phyloP scores from a whole-genome alignment of 257 asterid species.

The Oldenlandia corymbosa region DNA sequence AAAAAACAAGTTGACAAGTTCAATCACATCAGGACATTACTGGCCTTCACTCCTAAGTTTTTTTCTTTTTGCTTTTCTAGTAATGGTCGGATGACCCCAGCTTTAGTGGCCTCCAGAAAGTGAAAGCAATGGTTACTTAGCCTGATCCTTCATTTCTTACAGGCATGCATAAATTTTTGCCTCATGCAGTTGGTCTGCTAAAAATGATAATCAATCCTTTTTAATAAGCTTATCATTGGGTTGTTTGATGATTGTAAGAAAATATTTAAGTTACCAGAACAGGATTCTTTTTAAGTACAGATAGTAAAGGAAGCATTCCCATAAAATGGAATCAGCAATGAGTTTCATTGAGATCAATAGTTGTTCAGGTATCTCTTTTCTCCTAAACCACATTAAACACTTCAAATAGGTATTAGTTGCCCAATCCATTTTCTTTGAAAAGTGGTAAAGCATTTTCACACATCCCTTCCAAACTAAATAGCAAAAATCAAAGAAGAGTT shows the following conservation, averaged over 20 bases:
- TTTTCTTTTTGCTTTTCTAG: background rate
- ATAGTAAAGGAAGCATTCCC: background rate
- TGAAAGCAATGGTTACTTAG: too few relatives aligned
- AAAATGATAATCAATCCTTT: background rate
- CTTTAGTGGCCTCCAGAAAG: background rate
- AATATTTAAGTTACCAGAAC: background rate
- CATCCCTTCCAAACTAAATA: too few relatives aligned
- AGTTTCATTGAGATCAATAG: background rate
- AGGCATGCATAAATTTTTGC: background rate
- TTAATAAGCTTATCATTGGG: too few relatives aligned
- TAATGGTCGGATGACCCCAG: background rate
- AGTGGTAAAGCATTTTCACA: too few relatives aligned
- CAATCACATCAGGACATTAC: background rate
- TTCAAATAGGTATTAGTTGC: background rate
- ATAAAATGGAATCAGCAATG: background rate
- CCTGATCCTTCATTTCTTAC: slow-evolving; percentile 2
- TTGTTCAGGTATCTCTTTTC: background rate
- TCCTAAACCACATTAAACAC: background rate
- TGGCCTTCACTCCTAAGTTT: background rate
- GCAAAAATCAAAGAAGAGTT: background rate
- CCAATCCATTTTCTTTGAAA: too few relatives aligned
- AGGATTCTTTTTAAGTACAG: background rate
- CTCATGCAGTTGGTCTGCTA: background rate
- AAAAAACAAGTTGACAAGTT: background rate
- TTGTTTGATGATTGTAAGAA: background rate